Evolutionary conservation across 495 filamentous ascomycete species (phyloP), one percentile per base, ranked within the genome.

Genomic region (Cetradonia linearis): DNA sequence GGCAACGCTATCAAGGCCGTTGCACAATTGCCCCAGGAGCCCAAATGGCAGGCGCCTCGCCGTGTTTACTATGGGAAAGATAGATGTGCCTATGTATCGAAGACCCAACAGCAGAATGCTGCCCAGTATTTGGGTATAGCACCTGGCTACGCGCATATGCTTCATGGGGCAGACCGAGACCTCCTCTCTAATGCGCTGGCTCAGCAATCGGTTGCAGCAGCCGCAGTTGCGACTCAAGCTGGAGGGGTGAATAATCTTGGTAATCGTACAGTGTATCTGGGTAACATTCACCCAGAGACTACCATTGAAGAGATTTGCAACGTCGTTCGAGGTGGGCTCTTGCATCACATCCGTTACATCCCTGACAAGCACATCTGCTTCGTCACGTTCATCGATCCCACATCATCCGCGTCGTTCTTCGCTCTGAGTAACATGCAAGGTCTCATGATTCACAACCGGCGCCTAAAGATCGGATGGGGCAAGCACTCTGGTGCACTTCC

Each of bases 281-380:
- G 93, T 63, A 98, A 98, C 74, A 98, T 98, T 65, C 93, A 98
- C 71, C 93, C 93, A 0, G 93, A 98, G 73, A 98, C 93, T 2
- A 97, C 93, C 2, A 92, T 96, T 65, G 93, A 97, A 73, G 93
- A 96, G 71, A 96, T 96, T 70, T 96, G 91, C 77, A 96, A 96
- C 67, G 91, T 96, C 52, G 91, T 96, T 31, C 84, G 91, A 54
- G 91, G 91, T 47, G 91, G 91, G 62, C 77, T 96, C 61, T 77
- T 98, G 68, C 93, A 98, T 70, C 93, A 98, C 71, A 93, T 98
- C 72, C 89, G 93, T 57, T 98, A 96, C 74, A 98, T 98, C 66
- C 94, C 93, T 30, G 93, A 98, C 76, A 98, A 98, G 80, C 93
- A 98, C 73, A 98, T 97, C 66, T 98, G 93, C 78, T 98, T 98